Percentiles rank a stretch among this genome's conserved stretches.
These are phyloP conservation scores for Polyporus arcularius DNA, from an alignment of 768 basidiomycete species.

Conservation along the genomic window DNA sequence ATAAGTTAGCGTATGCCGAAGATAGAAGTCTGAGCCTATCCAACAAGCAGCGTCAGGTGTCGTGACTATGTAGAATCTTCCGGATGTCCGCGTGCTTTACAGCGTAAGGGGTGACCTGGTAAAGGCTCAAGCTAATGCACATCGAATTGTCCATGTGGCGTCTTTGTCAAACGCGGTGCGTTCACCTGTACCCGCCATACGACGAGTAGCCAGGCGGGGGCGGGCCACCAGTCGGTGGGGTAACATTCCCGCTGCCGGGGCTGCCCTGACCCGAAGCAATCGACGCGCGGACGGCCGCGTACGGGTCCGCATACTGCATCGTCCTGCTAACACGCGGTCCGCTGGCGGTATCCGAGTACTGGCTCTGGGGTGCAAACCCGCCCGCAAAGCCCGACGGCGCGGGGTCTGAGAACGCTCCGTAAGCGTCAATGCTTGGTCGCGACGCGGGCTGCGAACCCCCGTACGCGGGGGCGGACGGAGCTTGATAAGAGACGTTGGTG, in stretches of 20 bases:
- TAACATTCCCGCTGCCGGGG: constrained; percentile 3
- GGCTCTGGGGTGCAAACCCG: constrained; percentile 32
- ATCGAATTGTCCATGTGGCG: background rate
- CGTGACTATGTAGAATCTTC: background rate
- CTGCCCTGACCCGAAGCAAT: constrained; percentile 16
- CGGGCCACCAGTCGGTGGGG: constrained; percentile 14
- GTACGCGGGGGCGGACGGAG: constrained; percentile 28
- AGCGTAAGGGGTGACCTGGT: background rate
- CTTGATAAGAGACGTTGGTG: constrained; percentile 25
- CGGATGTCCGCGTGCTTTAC: constrained; percentile 12
- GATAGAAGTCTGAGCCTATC: background rate
- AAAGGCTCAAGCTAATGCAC: background rate
- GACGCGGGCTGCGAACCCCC: constrained; percentile 20
- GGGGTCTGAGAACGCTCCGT: constrained; percentile 90
- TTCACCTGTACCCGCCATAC: constrained; percentile 19
- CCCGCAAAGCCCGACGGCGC: constrained; percentile 73
- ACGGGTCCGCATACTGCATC: constrained; percentile 91
- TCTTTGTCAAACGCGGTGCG: background rate
- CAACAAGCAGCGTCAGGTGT: background rate
- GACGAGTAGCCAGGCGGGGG: constrained; percentile 18
- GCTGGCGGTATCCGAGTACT: constrained; percentile 29
- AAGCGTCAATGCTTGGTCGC: constrained; percentile 75
- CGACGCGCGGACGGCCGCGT: constrained; percentile 72
- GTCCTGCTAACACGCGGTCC: constrained; percentile 75
- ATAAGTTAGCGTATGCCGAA: constrained; percentile 20